Conservation (phyloP, 495 filamentous ascomycete species). For the Penicillium goetzii region DNA sequence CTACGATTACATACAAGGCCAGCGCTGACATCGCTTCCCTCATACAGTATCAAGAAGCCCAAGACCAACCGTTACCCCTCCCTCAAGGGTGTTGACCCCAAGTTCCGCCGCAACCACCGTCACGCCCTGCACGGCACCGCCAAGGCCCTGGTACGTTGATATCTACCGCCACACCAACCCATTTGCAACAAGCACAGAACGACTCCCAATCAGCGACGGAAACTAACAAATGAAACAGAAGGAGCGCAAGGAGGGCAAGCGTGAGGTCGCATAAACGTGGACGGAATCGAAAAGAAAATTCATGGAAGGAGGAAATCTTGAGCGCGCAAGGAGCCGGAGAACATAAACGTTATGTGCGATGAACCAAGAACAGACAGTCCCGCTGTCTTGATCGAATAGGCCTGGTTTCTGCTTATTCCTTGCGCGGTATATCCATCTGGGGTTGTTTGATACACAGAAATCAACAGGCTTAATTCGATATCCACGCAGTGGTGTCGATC, state of each 20-base stretch:
- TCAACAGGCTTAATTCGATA: slow-evolving; percentile 44
- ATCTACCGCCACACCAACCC: not conserved
- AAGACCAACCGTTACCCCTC: slow-evolving; percentile 99
- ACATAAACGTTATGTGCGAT: slow-evolving; percentile 43
- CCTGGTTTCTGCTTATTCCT: slow-evolving; percentile 41
- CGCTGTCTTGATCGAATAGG: slow-evolving; percentile 34
- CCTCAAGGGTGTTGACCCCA: slow-evolving; percentile 97
- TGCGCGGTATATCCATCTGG: slow-evolving; percentile 30
- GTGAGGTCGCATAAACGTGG: slow-evolving; percentile 76
- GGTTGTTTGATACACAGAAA: slow-evolving; percentile 40
- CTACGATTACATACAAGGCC: not conserved
- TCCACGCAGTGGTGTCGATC: slow-evolving; percentile 31
- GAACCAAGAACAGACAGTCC: slow-evolving; percentile 35
- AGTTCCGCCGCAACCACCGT: slow-evolving; percentile 99
- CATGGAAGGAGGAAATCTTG: slow-evolving; percentile 33
- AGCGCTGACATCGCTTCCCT: slow-evolving; percentile 37
- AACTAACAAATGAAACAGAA: slow-evolving; percentile 71
- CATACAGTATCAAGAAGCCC: slow-evolving; percentile 96
- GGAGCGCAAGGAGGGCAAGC: slow-evolving; percentile 96
- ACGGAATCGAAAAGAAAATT: slow-evolving; percentile 34
- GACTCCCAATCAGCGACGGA: not conserved
- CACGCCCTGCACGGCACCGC: slow-evolving; percentile 98
- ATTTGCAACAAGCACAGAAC: not conserved
- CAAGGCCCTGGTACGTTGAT: slow-evolving; percentile 86
- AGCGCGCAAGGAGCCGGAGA: slow-evolving; percentile 47